Evolutionary conservation across 208 protist genomes (phyloP).

Genomic region (Vickermania ingenoplastis): DNA sequence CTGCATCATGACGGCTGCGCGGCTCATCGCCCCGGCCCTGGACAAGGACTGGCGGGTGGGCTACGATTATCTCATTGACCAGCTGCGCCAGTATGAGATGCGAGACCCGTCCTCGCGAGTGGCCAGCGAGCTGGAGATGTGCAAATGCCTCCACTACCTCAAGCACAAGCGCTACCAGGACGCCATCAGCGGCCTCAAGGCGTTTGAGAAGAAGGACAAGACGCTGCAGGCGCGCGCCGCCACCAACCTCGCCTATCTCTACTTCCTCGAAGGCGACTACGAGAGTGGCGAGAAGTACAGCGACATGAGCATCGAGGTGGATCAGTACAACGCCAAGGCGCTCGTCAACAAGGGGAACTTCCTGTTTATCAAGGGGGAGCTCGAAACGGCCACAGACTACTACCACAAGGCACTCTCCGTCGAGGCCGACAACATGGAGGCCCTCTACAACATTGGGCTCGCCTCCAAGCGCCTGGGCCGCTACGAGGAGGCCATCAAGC

Average conservation of each 20-base stretch:
- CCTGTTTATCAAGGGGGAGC: conserved; percentile 79
- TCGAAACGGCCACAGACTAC: conserved; percentile 87
- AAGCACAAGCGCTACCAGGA: conserved; percentile 91
- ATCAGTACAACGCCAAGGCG: conserved; percentile 96
- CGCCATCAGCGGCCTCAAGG: conserved; percentile 90
- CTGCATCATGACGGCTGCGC: conserved; percentile 86
- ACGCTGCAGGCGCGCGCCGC: conserved; percentile 84
- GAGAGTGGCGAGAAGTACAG: conserved; percentile 95
- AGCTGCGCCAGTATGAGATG: conserved; percentile 85
- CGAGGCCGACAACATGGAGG: conserved; percentile 96
- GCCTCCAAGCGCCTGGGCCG: conserved; percentile 84
- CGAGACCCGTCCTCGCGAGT: conserved; percentile 80
- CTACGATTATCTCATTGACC: conserved; percentile 93
- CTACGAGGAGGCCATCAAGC: conserved; percentile 89
- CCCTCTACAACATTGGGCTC: conserved; percentile 95
- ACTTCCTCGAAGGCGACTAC: conserved; percentile 96
- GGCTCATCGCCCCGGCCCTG: conserved; percentile 92
- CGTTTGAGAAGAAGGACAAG: conserved; percentile 95
- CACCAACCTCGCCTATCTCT: conserved; percentile 96
- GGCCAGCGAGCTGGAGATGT: conserved; percentile 93
- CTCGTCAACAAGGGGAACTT: conserved; percentile 97
- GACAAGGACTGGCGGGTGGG: conserved; percentile 88
- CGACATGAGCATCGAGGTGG: conserved; percentile 88
- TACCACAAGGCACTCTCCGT: conserved; percentile 93
- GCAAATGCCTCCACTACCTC: conserved; percentile 91